Percentiles rank a stretch among this genome's conserved stretches.
phyloP scores from a whole-genome alignment of 2,329 filamentous ascomycete species.

The Fusarium poae region DNA sequence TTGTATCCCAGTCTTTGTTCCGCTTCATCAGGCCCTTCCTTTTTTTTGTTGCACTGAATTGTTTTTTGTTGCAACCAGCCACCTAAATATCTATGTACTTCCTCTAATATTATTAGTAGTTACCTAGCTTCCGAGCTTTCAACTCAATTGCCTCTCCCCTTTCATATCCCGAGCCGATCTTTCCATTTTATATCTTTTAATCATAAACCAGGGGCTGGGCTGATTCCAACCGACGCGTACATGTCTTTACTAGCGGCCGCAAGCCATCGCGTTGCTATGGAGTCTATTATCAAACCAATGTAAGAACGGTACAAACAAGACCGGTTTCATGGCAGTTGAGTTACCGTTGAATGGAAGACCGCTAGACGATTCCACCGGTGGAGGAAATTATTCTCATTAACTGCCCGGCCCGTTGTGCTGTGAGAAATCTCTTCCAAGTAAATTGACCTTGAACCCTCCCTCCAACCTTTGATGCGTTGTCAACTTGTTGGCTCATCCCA shows the following conservation, averaged over 20 bases:
- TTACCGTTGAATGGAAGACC: constrained; percentile 13
- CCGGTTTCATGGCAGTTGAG: constrained; percentile 21
- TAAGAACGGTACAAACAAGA: constrained; percentile 18
- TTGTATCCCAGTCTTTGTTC: constrained; percentile 1
- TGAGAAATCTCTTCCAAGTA: background rate
- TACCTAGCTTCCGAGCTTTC: constrained; percentile 11
- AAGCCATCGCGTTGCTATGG: constrained; percentile 16
- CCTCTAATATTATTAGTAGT: background rate
- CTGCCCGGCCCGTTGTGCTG: background rate
- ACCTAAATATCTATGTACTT: background rate
- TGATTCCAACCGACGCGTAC: constrained; percentile 14
- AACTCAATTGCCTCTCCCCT: constrained; percentile 26
- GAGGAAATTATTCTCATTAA: constrained; percentile 1
- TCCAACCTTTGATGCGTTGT: constrained; percentile 20
- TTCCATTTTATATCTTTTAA: constrained; percentile 22
- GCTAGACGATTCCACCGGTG: constrained; percentile 13
- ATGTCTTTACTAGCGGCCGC: constrained; percentile 24
- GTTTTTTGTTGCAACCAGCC: constrained; percentile 19
- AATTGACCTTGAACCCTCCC: background rate
- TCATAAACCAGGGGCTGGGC: constrained; percentile 33
- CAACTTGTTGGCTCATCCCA: constrained; percentile 3
- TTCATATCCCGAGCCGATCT: constrained; percentile 17
- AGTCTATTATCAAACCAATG: constrained; percentile 16
- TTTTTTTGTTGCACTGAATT: constrained; percentile 14
- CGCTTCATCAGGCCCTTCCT: constrained; percentile 10